A percentile compares a stretch with the other conserved stretches of the same genome.
phyloP scores from a whole-genome alignment of 1,139 yeast species.

The Entelexis sorbosivorans region DNA sequence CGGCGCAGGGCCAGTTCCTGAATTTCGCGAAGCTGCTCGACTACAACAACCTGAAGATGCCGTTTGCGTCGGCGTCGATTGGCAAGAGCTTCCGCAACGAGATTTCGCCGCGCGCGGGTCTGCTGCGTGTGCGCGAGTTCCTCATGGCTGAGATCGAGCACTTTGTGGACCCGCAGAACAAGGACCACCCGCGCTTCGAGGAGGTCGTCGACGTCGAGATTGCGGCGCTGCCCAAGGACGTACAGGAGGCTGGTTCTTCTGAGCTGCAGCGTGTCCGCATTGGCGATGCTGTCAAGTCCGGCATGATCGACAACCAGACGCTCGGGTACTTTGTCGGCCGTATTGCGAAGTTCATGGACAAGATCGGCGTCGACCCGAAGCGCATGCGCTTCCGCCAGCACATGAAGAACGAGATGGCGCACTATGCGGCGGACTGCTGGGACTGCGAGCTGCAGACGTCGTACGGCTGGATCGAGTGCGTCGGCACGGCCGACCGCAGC shows the following conservation, averaged over 20 bases:
- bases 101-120: conserved; percentile 95
- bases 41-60: conserved; percentile 92
- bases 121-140: conserved; percentile 95
- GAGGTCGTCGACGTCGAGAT: conserved; percentile 65
- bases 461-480: conserved; percentile 99
- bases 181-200: conserved; percentile 67
- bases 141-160: conserved; percentile 99
- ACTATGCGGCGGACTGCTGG: conserved; percentile 99
- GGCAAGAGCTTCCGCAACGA: conserved; percentile 99
- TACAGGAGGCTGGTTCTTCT: conserved; percentile 78
- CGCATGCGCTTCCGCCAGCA: conserved; percentile 96
- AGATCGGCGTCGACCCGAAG: conserved; percentile 78
- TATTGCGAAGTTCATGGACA: conserved; percentile 69
- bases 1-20: conserved; percentile 98
- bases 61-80: conserved; percentile 96
- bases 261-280: conserved; percentile 52
- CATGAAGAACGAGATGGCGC: conserved; percentile 98
- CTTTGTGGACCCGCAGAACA: conserved; percentile 85
- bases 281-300: conserved; percentile 80
- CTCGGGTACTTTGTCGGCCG: conserved; percentile 94
- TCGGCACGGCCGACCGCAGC: conserved; percentile 98
- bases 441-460: conserved; percentile 95
- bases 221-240: conserved; percentile 69
- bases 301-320: conserved; percentile 92
- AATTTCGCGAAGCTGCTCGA: conserved; percentile 90